These are phyloP conservation scores for Senecio squalidus DNA, from an alignment of 140 eudicot genomes.

Conservation along the genomic window DNA sequence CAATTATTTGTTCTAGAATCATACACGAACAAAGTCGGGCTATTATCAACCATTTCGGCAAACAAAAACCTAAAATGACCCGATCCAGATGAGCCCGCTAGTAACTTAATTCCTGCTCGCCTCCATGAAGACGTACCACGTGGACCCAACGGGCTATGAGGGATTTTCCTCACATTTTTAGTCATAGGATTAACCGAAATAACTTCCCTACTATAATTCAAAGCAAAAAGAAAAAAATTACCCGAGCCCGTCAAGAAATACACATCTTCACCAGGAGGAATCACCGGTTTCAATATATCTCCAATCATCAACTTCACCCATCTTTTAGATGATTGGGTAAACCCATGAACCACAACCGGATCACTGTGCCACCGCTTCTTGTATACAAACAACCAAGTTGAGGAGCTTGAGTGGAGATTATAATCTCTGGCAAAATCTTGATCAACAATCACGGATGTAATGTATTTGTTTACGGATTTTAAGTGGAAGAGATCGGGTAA, in stretches of 20 bases:
- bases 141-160: slow-evolving; percentile 61
- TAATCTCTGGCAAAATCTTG: slow-evolving; percentile 45
- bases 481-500: slow-evolving; percentile 47
- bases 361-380: slow-evolving; percentile 68
- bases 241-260: slow-evolving; percentile 58
- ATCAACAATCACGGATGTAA: slow-evolving; percentile 38
- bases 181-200: slow-evolving; percentile 50
- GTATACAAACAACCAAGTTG: slow-evolving; percentile 56
- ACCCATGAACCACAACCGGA: slow-evolving; percentile 45
- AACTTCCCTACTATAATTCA: slow-evolving; percentile 52
- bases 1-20: slow-evolving; percentile 38
- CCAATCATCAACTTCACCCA: slow-evolving; percentile 54
- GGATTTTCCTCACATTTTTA: slow-evolving; percentile 36
- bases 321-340: slow-evolving; percentile 33
- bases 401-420: slow-evolving; percentile 37
- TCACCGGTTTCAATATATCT: slow-evolving; percentile 31
- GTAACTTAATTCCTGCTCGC: slow-evolving; percentile 51
- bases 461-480: slow-evolving; percentile 44
- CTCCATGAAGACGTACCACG: slow-evolving; percentile 76
- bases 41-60: slow-evolving; percentile 35
- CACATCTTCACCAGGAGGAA: slow-evolving; percentile 65
- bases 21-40: slow-evolving; percentile 47
- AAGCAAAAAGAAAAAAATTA: slow-evolving; percentile 54
- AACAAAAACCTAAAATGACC: slow-evolving; percentile 43
- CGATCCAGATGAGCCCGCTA: slow-evolving; percentile 34